These are phyloP conservation scores for Thielaviopsis populi DNA, from an alignment of 2,329 filamentous ascomycete species.

Conservation along the genomic window DNA sequence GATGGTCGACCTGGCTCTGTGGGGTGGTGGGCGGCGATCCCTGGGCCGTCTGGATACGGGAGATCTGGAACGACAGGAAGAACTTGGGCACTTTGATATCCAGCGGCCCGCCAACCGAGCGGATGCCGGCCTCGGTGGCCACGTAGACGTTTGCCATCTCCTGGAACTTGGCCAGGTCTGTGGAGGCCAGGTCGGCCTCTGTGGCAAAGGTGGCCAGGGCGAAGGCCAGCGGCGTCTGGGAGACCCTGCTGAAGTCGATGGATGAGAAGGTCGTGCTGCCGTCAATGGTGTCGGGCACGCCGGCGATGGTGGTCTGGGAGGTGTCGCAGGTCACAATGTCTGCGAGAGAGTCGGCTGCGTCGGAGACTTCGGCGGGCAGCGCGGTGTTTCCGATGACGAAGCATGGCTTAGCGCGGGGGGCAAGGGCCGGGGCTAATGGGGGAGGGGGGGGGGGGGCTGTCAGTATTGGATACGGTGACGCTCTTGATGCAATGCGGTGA, in stretches of 20 bases:
- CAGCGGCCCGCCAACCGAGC: slow-evolving; percentile 37
- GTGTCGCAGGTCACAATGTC: slow-evolving; percentile 35
- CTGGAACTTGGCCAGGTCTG: slow-evolving; percentile 37
- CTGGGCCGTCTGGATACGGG: slow-evolving; percentile 43
- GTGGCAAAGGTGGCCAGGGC: slow-evolving; percentile 40
- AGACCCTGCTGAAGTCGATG: slow-evolving; percentile 40
- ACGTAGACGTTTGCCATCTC: slow-evolving; percentile 40
- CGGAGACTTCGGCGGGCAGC: slow-evolving; percentile 36
- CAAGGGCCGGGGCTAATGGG: slow-evolving; percentile 16
- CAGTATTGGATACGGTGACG: not conserved
- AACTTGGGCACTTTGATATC: slow-evolving; percentile 49
- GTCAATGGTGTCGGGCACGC: slow-evolving; percentile 42
- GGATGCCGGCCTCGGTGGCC: slow-evolving; percentile 44
- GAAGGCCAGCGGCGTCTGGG: slow-evolving; percentile 36
- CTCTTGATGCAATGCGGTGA: too few species aligned
- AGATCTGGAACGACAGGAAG: slow-evolving; percentile 44
- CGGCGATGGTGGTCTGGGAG: slow-evolving; percentile 32
- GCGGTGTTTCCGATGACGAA: slow-evolving; percentile 37
- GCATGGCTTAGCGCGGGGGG: slow-evolving; percentile 30
- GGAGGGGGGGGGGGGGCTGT: too few species aligned
- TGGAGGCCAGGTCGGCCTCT: slow-evolving; percentile 31
- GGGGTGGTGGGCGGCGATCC: slow-evolving; percentile 37
- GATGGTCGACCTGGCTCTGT: slow-evolving; percentile 39
- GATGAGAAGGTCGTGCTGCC: slow-evolving; percentile 35
- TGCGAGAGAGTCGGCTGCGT: slow-evolving; percentile 29